Conservation (phyloP, 805 yeast species). For the Schizosaccharomyces pombe region DNA sequence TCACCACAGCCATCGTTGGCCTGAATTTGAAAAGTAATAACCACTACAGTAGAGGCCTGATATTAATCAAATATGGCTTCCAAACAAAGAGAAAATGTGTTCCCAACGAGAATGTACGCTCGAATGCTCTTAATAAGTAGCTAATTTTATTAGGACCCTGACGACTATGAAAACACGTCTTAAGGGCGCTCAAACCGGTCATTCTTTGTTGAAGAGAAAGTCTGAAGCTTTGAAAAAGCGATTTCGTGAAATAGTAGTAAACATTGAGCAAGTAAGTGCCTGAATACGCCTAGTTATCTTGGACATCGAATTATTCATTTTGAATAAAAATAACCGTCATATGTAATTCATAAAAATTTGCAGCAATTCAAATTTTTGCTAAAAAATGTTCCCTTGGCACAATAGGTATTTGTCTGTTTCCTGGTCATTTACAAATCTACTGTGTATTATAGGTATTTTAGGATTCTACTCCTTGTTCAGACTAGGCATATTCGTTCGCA, state of each 20-base stretch:
- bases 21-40: no score
- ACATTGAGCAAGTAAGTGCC: constrained; percentile 50
- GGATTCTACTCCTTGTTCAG: no score
- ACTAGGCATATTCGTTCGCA: no score
- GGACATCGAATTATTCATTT: no score
- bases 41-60: neutral
- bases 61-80: neutral
- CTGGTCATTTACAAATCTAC: no score
- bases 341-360: no score
- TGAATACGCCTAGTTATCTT: no score
- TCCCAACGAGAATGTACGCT: constrained; percentile 4
- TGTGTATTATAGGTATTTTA: no score
- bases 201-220: constrained; percentile 75
- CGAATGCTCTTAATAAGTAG: neutral
- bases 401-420: no score
- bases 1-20: no score
- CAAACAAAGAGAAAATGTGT: constrained; percentile 5
- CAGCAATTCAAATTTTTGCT: neutral
- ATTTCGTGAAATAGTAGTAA: constrained; percentile 79
- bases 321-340: no score
- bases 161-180: constrained; percentile 85
- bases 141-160: constrained; percentile 26
- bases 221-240: constrained; percentile 92
- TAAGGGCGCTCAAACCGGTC: constrained; percentile 94
- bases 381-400: no score